Percentiles rank a stretch among this genome's conserved stretches.
These are phyloP conservation scores for Camellia sinensis DNA, from an alignment of 148 eudicot genomes.

Conservation along the genomic window DNA sequence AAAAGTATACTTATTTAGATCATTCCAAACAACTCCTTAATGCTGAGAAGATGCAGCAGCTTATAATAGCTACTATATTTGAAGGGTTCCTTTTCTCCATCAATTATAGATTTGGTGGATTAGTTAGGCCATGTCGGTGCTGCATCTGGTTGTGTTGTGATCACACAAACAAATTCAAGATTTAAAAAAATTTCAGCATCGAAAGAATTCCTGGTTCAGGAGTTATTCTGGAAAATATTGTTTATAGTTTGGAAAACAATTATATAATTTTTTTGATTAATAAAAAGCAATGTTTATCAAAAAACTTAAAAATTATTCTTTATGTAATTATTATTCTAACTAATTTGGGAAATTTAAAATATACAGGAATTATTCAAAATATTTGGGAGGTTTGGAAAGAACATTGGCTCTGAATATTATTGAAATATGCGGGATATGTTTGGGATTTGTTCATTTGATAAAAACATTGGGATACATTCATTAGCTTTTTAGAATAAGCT, in stretches of 20 bases:
- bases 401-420: neutral
- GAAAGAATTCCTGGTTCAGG: neutral
- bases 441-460: neutral
- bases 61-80: neutral
- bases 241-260: neutral
- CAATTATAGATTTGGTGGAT: conserved; percentile 2
- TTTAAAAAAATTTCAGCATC: neutral
- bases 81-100: conserved; percentile 1
- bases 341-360: neutral
- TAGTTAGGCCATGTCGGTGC: neutral
- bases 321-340: neutral
- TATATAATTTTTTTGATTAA: neutral
- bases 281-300: neutral
- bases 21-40: too few relatives aligned
- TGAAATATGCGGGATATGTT: neutral
- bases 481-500: neutral
- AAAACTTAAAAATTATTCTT: neutral
- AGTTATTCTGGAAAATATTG: neutral
- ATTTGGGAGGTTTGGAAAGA: neutral
- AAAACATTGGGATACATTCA: neutral
- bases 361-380: neutral
- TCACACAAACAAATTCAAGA: neutral
- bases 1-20: too few relatives aligned
- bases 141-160: neutral
- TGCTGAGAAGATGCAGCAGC: neutral